Evolutionary conservation across 805 yeast genomes (phyloP).

Genomic region (Kazachstania kunashirensis): DNA sequence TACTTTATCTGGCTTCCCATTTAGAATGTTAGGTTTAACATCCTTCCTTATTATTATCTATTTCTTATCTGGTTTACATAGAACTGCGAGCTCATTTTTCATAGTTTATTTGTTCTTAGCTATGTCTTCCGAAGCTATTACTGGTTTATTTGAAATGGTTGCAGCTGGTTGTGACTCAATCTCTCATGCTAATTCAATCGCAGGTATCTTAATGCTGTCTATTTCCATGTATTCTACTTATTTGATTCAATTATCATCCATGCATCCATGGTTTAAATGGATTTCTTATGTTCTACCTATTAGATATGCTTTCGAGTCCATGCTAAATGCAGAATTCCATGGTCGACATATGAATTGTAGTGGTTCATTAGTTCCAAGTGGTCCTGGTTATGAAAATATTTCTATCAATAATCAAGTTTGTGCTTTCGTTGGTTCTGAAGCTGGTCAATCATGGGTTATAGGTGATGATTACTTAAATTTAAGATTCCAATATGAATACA

Average conservation of each 20-base stretch:
- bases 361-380: slow-evolving; percentile 42
- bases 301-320: slow-evolving; percentile 47
- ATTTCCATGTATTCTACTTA: slow-evolving; percentile 50
- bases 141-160: slow-evolving; percentile 41
- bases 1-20: slow-evolving; percentile 52
- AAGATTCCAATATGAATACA: slow-evolving; percentile 42
- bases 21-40: slow-evolving; percentile 40
- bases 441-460: slow-evolving; percentile 43
- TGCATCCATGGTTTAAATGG: slow-evolving; percentile 65
- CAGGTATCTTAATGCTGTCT: slow-evolving; percentile 42
- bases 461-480: slow-evolving; percentile 50
- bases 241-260: slow-evolving; percentile 46
- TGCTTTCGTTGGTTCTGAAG: slow-evolving; percentile 47
- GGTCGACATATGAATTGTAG: slow-evolving; percentile 23
- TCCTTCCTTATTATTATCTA: slow-evolving; percentile 42
- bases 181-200: slow-evolving; percentile 47
- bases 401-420: slow-evolving; percentile 39
- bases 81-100: slow-evolving; percentile 47
- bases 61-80: slow-evolving; percentile 46
- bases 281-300: slow-evolving; percentile 45
- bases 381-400: slow-evolving; percentile 39
- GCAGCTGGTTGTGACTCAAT: slow-evolving; percentile 41
- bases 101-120: slow-evolving; percentile 35
- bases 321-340: slow-evolving; percentile 29
- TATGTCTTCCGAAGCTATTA: slow-evolving; percentile 19